A percentile compares a stretch with the other conserved stretches of the same genome.
These are phyloP conservation scores for Allantophomopsis cytisporea DNA, from an alignment of 2,329 filamentous ascomycete genomes.

Conservation along the genomic window DNA sequence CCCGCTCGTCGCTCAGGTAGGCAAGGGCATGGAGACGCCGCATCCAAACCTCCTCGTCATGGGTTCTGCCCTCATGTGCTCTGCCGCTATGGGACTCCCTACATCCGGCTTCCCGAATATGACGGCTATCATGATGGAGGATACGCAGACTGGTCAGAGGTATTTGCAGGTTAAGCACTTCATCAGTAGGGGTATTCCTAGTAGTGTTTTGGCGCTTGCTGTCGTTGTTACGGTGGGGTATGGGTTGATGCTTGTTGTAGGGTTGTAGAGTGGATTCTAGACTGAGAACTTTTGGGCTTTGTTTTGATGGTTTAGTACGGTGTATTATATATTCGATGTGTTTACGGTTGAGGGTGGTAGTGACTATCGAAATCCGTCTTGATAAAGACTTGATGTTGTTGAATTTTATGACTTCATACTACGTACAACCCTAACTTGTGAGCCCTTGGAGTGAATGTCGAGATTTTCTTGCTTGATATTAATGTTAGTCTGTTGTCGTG, in stretches of 20 bases:
- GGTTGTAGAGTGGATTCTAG: conserved; percentile 1
- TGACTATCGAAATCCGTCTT: too few relatives aligned
- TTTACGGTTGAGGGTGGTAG: too few relatives aligned
- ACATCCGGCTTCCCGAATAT: conserved; percentile 98
- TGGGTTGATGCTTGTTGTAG: conserved; percentile 56
- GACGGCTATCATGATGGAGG: conserved; percentile 99
- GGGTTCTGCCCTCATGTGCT: conserved; percentile 91
- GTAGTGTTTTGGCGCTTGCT: conserved; percentile 65
- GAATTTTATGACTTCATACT: too few relatives aligned
- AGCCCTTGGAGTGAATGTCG: too few relatives aligned
- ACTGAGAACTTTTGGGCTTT: too few relatives aligned
- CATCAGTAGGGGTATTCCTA: conserved; percentile 81
- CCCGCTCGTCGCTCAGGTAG: conserved; percentile 79
- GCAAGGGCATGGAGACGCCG: conserved; percentile 71
- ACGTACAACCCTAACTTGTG: too few relatives aligned
- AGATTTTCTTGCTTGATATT: too few relatives aligned
- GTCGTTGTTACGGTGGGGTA: conserved; percentile 87
- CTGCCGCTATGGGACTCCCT: conserved; percentile 91
- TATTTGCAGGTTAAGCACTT: conserved; percentile 93
- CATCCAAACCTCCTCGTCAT: conserved; percentile 94
- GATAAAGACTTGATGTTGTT: too few relatives aligned
- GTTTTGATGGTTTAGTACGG: too few relatives aligned
- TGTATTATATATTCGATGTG: too few relatives aligned
- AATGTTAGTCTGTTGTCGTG: too few relatives aligned
- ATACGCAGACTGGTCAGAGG: conserved; percentile 75